phyloP scores from a whole-genome alignment of 106 monocot genomes.

The Dendrobium nobile region DNA sequence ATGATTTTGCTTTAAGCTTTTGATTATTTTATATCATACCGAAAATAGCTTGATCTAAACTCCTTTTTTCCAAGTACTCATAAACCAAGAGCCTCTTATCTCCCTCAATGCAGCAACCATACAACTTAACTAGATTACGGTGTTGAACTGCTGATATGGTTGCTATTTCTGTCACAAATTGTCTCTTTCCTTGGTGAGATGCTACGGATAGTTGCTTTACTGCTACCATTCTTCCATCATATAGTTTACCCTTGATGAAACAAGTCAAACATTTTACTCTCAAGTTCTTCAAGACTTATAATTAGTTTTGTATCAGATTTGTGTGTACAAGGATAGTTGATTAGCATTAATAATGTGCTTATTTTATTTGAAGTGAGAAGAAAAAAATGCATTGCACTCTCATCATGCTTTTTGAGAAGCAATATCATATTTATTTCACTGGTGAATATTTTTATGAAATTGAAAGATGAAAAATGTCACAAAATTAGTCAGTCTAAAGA shows the following conservation, averaged over 20 bases:
- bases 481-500: too few relatives aligned
- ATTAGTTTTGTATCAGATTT: too few relatives aligned
- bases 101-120: constrained; percentile 83
- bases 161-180: constrained; percentile 80
- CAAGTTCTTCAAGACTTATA: too few relatives aligned
- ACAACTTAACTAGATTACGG: constrained; percentile 68
- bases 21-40: constrained; percentile 30
- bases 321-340: too few relatives aligned
- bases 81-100: constrained; percentile 13
- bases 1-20: neutral
- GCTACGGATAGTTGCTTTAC: constrained; percentile 30
- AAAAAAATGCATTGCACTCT: neutral
- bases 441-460: neutral
- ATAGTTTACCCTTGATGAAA: constrained; percentile 54
- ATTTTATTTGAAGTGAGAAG: too few relatives aligned
- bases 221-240: constrained; percentile 47
- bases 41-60: constrained; percentile 80
- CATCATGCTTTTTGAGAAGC: neutral
- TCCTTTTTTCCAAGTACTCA: constrained; percentile 68
- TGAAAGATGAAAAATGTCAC: neutral
- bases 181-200: constrained; percentile 68
- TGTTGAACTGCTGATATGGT: constrained; percentile 91
- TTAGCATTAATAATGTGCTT: too few relatives aligned
- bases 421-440: neutral
- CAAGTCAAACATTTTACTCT: neutral